Evolutionary conservation across 2,329 filamentous ascomycete genomes (phyloP), one percentile per base, ranked within the genome.

Genomic region (Taxawa tesnikishii): DNA sequence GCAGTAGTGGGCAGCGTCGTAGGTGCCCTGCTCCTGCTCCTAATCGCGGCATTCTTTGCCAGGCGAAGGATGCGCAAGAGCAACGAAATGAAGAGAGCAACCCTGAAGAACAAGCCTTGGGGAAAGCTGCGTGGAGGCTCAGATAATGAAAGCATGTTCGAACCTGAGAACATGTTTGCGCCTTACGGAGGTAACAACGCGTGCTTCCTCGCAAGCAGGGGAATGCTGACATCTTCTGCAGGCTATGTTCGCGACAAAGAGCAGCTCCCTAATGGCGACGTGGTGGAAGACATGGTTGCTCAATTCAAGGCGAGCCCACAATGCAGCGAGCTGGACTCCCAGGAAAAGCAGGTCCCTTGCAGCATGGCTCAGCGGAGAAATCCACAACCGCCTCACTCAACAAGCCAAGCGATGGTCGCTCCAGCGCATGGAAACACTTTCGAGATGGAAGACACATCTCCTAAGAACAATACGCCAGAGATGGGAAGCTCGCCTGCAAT

Each of bases 121-220:
- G 39, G 37, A 9, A 37, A 43, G 4, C 15, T 36, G 9, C 39
- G 43, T 28, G 26, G 32, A n/a, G 29, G 31, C n/a, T 15, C 14
- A 9, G 25, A 48, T 19, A n/a, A n/a, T n/a, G n/a, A n/a, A n/a
- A n/a, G n/a, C n/a, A n/a, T n/a, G n/a, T n/a, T n/a, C n/a, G n/a
- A n/a, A n/a, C n/a, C n/a, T n/a, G n/a, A n/a, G n/a, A 44, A 50
- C 28, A 34, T 45, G 11, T 50, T 48, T 30, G 40, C 41, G 23
- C 38, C 44, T 13, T 41, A 41, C 32, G 49, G 45, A 47, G 48
- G 48, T 50, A 38, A 43, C 46, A 35, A 38, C 8, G 19, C 19
- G 19, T 2, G 8, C 2, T 3, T 23, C 19, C 3, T 8, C 3
- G 19, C 19, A n/a, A 23, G n/a, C 3, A n/a, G n/a, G 8, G 8